These are phyloP conservation scores for Cucumis variabilis DNA, from an alignment of 331 rosid genomes.

Conservation along the genomic window DNA sequence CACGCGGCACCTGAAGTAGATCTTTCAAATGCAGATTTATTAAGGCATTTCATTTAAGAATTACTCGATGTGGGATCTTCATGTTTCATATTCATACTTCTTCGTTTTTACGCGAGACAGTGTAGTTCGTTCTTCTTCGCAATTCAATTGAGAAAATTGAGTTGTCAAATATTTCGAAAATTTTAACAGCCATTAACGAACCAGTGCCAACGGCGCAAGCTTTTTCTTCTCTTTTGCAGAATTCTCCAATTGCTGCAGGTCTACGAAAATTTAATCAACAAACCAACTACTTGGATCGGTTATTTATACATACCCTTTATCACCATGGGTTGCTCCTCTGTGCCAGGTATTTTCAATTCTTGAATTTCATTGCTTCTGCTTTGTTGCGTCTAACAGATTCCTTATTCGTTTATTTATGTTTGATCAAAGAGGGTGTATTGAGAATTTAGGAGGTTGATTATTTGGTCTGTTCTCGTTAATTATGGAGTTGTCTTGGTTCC, in stretches of 20 bases:
- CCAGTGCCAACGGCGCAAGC: slow-evolving; percentile 12
- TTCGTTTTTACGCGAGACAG: not conserved
- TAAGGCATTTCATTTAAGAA: too few relatives aligned
- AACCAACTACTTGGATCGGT: not conserved
- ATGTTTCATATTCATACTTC: too few relatives aligned
- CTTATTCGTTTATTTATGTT: not conserved
- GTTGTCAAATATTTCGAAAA: not conserved
- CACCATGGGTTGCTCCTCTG: slow-evolving; percentile 81
- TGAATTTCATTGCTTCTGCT: not conserved
- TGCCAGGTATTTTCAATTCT: slow-evolving; percentile 57
- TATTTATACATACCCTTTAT: slow-evolving; percentile 23
- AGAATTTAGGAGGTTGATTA: not conserved
- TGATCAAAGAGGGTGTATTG: not conserved
- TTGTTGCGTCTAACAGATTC: not conserved
- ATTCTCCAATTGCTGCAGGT: not conserved
- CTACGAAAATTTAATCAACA: not conserved
- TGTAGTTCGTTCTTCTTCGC: not conserved
- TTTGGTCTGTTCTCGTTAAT: slow-evolving; percentile 3
- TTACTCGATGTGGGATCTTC: too few relatives aligned
- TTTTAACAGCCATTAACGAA: slow-evolving; percentile 30
- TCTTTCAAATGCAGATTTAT: too few relatives aligned
- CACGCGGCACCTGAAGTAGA: too few relatives aligned
- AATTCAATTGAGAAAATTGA: slow-evolving; percentile 8
- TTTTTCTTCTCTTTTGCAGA: not conserved
- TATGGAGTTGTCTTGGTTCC: not conserved